Evolutionary conservation across 306 rosid species (phyloP).

Genomic region (Pyrus bretschneideri): DNA sequence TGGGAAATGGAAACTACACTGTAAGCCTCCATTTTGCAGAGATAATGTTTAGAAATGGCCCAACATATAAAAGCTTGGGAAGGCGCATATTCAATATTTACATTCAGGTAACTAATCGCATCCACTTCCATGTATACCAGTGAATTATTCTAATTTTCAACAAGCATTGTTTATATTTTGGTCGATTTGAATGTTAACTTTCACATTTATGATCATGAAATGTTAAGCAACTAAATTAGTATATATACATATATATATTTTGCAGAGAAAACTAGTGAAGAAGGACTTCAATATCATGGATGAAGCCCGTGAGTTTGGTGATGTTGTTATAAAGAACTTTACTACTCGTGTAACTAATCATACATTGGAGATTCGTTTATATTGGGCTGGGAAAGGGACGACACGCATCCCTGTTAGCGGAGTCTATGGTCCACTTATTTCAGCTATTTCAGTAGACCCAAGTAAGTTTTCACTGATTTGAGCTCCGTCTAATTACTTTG

Average conservation of each 20-base stretch:
- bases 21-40: too few species aligned
- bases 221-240: not conserved
- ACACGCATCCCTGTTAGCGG: conserved; percentile 19
- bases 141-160: too few species aligned
- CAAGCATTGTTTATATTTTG: not conserved
- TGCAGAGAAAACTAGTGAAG: conserved; percentile 25
- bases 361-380: conserved; percentile 33
- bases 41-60: too few species aligned
- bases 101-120: too few species aligned
- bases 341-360: not conserved
- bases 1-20: too few species aligned
- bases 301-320: conserved; percentile 31
- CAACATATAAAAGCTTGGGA: too few species aligned
- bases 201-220: not conserved
- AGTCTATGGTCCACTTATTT: conserved; percentile 44
- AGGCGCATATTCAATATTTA: too few species aligned
- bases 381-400: conserved; percentile 50
- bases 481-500: not conserved
- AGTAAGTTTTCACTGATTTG: conserved; percentile 9
- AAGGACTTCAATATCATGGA: conserved; percentile 33
- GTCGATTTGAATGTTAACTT: too few species aligned
- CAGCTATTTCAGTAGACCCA: conserved; percentile 31
- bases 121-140: too few species aligned
- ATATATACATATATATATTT: not conserved
- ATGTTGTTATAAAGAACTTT: not conserved